These are phyloP conservation scores for Aureobasidium sp. DNA, from an alignment of 2,329 filamentous ascomycete genomes.

Conservation along the genomic window DNA sequence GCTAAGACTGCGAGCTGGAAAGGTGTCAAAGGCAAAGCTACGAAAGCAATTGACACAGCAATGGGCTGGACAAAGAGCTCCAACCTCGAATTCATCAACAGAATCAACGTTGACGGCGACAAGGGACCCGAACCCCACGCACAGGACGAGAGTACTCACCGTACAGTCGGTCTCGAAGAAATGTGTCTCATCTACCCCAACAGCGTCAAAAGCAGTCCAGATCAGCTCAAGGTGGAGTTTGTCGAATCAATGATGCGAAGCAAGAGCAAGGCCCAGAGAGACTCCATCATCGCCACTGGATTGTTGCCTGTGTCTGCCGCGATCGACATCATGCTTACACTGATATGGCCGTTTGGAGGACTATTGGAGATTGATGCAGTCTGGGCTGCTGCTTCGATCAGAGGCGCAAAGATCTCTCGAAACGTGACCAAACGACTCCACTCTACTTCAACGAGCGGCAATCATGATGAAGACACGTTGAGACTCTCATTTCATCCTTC, in stretches of 20 bases:
- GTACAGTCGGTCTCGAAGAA: slow-evolving; percentile 34
- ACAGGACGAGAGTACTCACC: slow-evolving; percentile 28
- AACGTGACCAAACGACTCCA: slow-evolving; percentile 34
- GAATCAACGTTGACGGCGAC: slow-evolving; percentile 26
- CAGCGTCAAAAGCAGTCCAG: slow-evolving; percentile 24
- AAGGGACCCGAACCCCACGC: slow-evolving; percentile 22
- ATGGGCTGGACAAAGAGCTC: slow-evolving; percentile 36
- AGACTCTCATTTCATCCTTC: slow-evolving; percentile 32
- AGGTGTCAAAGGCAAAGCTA: slow-evolving; percentile 37
- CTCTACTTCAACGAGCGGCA: slow-evolving; percentile 19
- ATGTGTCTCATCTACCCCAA: slow-evolving; percentile 37
- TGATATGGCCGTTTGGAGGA: slow-evolving; percentile 35
- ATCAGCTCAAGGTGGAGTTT: slow-evolving; percentile 36
- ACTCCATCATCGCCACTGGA: slow-evolving; percentile 38
- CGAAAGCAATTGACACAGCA: slow-evolving; percentile 35
- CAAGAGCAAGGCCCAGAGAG: slow-evolving; percentile 36
- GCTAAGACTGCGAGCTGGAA: slow-evolving; percentile 38
- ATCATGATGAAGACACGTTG: slow-evolving; percentile 29
- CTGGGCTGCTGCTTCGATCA: slow-evolving; percentile 39
- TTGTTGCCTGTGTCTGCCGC: slow-evolving; percentile 33
- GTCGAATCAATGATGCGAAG: slow-evolving; percentile 36
- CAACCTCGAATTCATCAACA: slow-evolving; percentile 40
- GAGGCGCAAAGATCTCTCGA: slow-evolving; percentile 36
- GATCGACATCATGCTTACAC: slow-evolving; percentile 29
- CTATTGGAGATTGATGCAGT: slow-evolving; percentile 31